phyloP scores from a whole-genome alignment of 2,329 filamentous ascomycete genomes.

The Trichoderma breve region DNA sequence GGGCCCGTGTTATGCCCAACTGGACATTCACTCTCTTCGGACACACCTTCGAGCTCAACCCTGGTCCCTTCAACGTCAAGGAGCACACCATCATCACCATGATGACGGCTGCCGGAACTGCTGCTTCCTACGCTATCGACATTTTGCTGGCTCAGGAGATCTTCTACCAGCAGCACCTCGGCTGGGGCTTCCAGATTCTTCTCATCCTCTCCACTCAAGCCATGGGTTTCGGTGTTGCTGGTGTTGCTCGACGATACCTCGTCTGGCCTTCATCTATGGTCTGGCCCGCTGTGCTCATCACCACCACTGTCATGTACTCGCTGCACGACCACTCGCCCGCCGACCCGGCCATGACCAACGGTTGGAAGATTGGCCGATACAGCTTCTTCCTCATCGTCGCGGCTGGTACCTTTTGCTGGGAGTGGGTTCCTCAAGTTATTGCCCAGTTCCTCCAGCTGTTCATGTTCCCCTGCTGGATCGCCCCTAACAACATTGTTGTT shows the following conservation, averaged over 20 bases:
- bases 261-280: slow-evolving; percentile 63
- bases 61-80: slow-evolving; percentile 46
- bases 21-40: slow-evolving; percentile 34
- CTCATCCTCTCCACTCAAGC: slow-evolving; percentile 60
- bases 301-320: slow-evolving; percentile 60
- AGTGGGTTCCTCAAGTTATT: slow-evolving; percentile 59
- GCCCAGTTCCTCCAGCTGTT: slow-evolving; percentile 59
- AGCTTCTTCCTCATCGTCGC: slow-evolving; percentile 56
- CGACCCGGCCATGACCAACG: slow-evolving; percentile 50
- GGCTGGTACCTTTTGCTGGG: slow-evolving; percentile 52
- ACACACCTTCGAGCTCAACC: slow-evolving; percentile 36
- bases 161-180: slow-evolving; percentile 52
- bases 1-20: slow-evolving; percentile 35
- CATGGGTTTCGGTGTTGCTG: slow-evolving; percentile 63
- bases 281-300: slow-evolving; percentile 61
- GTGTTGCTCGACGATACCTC: slow-evolving; percentile 57
- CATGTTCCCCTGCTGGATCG: slow-evolving; percentile 61
- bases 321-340: slow-evolving; percentile 59
- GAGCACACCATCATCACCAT: slow-evolving; percentile 50
- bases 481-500: slow-evolving; percentile 57
- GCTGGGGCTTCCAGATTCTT: slow-evolving; percentile 57
- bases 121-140: slow-evolving; percentile 40
- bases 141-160: slow-evolving; percentile 43
- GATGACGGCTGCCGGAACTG: slow-evolving; percentile 40
- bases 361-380: slow-evolving; percentile 59